phyloP scores from a whole-genome alignment of 345 rosid genomes.

The Clarkia xantiana region DNA sequence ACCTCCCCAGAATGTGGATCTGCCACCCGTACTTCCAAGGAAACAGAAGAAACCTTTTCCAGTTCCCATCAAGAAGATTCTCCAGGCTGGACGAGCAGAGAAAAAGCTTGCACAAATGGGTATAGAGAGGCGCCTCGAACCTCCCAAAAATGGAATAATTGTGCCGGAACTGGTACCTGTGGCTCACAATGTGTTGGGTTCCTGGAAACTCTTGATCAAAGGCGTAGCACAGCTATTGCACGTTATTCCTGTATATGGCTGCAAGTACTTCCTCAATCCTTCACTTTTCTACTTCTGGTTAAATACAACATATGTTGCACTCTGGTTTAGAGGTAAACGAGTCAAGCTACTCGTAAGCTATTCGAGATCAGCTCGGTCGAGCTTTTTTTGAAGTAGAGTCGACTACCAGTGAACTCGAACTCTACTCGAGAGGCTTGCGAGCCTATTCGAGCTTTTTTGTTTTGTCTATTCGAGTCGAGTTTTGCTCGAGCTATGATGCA shows the following conservation, averaged over 20 bases:
- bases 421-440: no score
- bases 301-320: no score
- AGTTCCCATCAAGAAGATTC: constrained; percentile 54
- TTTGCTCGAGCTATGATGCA: no score
- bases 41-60: constrained; percentile 82
- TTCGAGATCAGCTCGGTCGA: no score
- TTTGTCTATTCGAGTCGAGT: no score
- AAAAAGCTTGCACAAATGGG: constrained; percentile 74
- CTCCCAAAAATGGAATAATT: constrained; percentile 75
- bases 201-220: constrained; percentile 68
- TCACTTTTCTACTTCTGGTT: no score
- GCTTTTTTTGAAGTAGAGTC: no score
- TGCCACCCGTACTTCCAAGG: constrained; percentile 58
- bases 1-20: constrained; percentile 59
- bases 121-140: constrained; percentile 61
- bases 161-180: constrained; percentile 60
- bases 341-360: no score
- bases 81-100: constrained; percentile 39
- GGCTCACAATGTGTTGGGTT: constrained; percentile 54
- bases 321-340: no score
- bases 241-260: constrained; percentile 57
- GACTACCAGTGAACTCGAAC: no score
- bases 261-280: constrained; percentile 29
- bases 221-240: constrained; percentile 74
- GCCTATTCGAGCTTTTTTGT: no score